Evolutionary conservation across 352 stramenopile genomes (phyloP).

Genomic region (Globisporangium uncinulatum): DNA sequence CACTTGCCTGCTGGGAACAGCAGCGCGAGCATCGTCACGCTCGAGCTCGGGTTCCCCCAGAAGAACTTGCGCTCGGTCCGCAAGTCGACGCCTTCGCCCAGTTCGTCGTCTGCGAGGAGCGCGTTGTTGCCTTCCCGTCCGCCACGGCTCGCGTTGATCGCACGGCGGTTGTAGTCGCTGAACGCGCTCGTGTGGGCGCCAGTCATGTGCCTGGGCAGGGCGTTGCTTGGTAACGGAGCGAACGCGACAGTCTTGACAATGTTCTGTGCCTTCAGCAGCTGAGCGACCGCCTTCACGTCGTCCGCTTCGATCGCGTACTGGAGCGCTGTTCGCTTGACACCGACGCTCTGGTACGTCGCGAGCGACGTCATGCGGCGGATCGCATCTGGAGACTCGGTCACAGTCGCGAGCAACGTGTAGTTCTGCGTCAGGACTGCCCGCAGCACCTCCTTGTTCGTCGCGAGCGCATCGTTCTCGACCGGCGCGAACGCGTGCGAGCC

Average conservation of each 20-base stretch:
- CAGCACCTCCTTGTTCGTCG: slow-evolving; percentile 58
- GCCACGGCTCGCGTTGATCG: slow-evolving; percentile 76
- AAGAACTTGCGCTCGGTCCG: slow-evolving; percentile 21
- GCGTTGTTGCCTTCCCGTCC: slow-evolving; percentile 77
- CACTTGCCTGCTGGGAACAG: slow-evolving; percentile 62
- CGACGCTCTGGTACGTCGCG: slow-evolving; percentile 31
- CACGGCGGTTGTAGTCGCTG: slow-evolving; percentile 80
- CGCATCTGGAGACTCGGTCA: slow-evolving; percentile 36
- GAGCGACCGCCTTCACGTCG: slow-evolving; percentile 35
- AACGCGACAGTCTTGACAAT: slow-evolving; percentile 29
- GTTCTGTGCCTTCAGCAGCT: slow-evolving; percentile 41
- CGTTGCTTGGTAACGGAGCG: slow-evolving; percentile 34
- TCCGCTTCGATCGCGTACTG: slow-evolving; percentile 62
- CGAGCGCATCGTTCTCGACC: slow-evolving; percentile 39
- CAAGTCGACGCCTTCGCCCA: neutral
- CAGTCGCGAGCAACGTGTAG: slow-evolving; percentile 54
- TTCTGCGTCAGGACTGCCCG: slow-evolving; percentile 67
- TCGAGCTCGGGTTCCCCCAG: slow-evolving; percentile 37
- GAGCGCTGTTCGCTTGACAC: slow-evolving; percentile 39
- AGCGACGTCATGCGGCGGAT: slow-evolving; percentile 51
- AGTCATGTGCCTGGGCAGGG: slow-evolving; percentile 59
- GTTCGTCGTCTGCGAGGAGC: slow-evolving; percentile 33
- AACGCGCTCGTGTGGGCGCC: slow-evolving; percentile 69
- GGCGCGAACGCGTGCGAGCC: slow-evolving; percentile 37
- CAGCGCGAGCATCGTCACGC: slow-evolving; percentile 55